Conservation (phyloP, 2,329 filamentous ascomycete genomes). For the Phialophora chinensis region DNA sequence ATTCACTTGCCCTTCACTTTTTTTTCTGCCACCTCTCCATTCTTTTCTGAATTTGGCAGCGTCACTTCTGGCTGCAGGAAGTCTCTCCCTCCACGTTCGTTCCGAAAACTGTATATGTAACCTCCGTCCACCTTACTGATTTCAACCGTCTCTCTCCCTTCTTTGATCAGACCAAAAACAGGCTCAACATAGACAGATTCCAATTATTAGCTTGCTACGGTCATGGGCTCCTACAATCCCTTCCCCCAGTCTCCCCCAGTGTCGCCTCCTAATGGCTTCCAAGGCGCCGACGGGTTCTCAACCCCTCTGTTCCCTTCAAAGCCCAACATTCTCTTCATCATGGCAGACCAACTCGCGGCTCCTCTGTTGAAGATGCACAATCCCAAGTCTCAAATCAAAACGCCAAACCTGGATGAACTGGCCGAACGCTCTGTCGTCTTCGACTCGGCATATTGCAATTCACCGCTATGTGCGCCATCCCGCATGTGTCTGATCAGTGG, state of each 20-base stretch:
- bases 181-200: background rate
- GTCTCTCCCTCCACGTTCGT: slow-evolving; percentile 14
- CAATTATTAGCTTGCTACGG: slow-evolving; percentile 4
- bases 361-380: slow-evolving; percentile 93
- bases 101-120: slow-evolving; percentile 13
- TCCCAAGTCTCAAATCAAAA: slow-evolving; percentile 84
- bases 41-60: slow-evolving; percentile 6
- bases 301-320: slow-evolving; percentile 45
- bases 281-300: slow-evolving; percentile 38
- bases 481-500: slow-evolving; percentile 95
- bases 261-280: slow-evolving; percentile 39
- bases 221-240: slow-evolving; percentile 36
- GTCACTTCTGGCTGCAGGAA: slow-evolving; percentile 7
- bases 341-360: slow-evolving; percentile 94
- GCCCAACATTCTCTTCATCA: slow-evolving; percentile 89
- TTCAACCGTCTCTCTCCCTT: background rate
- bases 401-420: slow-evolving; percentile 83
- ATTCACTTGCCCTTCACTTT: slow-evolving; percentile 1
- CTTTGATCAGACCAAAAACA: background rate
- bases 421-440: slow-evolving; percentile 85
- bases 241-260: slow-evolving; percentile 37
- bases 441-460: slow-evolving; percentile 92
- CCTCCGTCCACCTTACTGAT: slow-evolving; percentile 2
- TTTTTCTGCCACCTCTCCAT: background rate
- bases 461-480: slow-evolving; percentile 88